Evolutionary conservation across 108 stramenopile species (phyloP).

Genomic region (Craspedostauros australis): DNA sequence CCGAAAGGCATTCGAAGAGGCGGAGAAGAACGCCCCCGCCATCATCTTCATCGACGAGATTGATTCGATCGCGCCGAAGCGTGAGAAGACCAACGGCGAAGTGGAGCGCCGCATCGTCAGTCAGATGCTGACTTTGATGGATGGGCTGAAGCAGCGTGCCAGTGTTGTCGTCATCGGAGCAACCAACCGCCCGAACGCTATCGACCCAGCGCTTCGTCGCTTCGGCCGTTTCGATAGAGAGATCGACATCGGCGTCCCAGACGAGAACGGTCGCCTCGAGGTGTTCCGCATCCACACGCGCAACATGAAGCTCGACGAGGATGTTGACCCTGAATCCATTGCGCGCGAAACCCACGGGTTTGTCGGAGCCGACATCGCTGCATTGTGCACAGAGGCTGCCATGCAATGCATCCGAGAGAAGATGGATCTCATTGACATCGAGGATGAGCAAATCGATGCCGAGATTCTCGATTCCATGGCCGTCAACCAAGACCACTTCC

Average conservation of each 20-base stretch:
- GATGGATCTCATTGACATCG: constrained; percentile 99
- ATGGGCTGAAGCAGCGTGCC: constrained; percentile 95
- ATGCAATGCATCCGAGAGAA: constrained; percentile 99
- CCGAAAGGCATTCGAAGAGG: constrained; percentile 97
- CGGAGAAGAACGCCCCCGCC: constrained; percentile 99
- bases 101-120: constrained; percentile 98
- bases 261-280: constrained; percentile 99
- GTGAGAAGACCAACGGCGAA: constrained; percentile 99
- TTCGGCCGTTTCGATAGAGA: constrained; percentile 99
- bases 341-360: constrained; percentile 98
- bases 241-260: constrained; percentile 99
- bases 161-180: constrained; percentile 97
- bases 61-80: constrained; percentile 98
- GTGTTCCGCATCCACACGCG: constrained; percentile 99
- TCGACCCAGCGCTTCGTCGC: constrained; percentile 95
- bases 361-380: constrained; percentile 99
- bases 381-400: constrained; percentile 99
- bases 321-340: constrained; percentile 97
- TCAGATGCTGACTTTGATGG: constrained; percentile 99
- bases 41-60: constrained; percentile 99
- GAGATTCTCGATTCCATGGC: constrained; percentile 99
- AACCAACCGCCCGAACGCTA: constrained; percentile 95
- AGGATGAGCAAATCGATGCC: constrained; percentile 99
- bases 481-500: constrained; percentile 98
- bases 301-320: constrained; percentile 99